phyloP scores from a whole-genome alignment of 2,329 filamentous ascomycete genomes.

The Pyrenochaeta sp. region DNA sequence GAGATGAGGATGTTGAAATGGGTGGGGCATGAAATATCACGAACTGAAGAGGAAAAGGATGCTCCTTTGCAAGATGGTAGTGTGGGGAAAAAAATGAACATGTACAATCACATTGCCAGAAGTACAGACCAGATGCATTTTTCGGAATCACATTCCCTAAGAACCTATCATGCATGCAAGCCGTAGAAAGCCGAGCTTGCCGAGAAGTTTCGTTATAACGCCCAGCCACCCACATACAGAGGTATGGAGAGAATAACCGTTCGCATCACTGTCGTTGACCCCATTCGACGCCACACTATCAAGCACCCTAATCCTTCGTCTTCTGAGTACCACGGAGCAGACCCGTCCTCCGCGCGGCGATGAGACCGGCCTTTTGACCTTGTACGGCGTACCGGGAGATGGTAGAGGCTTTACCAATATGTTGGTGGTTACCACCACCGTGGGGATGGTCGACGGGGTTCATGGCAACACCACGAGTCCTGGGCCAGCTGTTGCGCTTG shows the following conservation, averaged over 20 bases:
- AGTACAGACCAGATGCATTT: constrained; percentile 46
- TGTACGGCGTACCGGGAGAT: constrained; percentile 97
- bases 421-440: constrained; percentile 96
- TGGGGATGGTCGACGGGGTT: constrained; percentile 96
- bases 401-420: constrained; percentile 99
- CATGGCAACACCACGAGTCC: constrained; percentile 99
- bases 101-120: constrained; percentile 30
- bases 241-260: constrained; percentile 50
- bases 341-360: constrained; percentile 99
- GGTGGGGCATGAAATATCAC: constrained; percentile 10
- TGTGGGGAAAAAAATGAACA: not conserved
- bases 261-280: constrained; percentile 42
- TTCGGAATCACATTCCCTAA: constrained; percentile 50
- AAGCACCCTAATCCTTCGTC: constrained; percentile 78
- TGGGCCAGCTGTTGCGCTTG: constrained; percentile 99
- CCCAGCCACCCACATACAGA: constrained; percentile 48
- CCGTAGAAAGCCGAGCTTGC: constrained; percentile 43
- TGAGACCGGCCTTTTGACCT: constrained; percentile 99
- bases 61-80: no score
- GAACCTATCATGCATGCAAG: constrained; percentile 47
- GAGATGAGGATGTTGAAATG: constrained; percentile 27
- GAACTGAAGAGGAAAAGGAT: no score
- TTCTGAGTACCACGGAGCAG: constrained; percentile 99
- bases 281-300: constrained; percentile 37
- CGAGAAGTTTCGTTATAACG: constrained; percentile 49